Evolutionary conservation across 2,329 filamentous ascomycete genomes (phyloP), one percentile per base, ranked within the genome.

Genomic region (Ceratocystis albifundus): DNA sequence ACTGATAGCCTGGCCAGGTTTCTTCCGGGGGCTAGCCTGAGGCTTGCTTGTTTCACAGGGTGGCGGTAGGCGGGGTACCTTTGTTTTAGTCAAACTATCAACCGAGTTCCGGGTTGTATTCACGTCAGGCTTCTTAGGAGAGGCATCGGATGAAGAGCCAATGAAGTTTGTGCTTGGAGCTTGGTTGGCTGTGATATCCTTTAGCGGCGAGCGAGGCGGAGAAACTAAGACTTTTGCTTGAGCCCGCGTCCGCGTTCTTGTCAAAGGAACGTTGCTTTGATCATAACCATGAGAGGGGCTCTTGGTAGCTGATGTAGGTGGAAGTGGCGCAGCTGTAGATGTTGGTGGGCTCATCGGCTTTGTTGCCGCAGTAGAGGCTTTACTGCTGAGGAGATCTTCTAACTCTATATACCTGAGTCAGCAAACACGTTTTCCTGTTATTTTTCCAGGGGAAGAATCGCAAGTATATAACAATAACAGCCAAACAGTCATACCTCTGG

Each of bases 401-500:
- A 64, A 32, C 45, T 64, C 62, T 64, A n/a, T 64, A n/a, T 53
- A 41, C 25, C 28, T n/a, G 22, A 30, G 5, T n/a, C 12, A 63
- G 46, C 17, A 20, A 32, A 17, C n/a, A 36, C 4, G 4, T 1
- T 12, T 59, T 4, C 28, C 3, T 10, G 1, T 15, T 4, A 1
- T 8, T 7, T 7, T 32, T 32, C 28, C 5, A 32, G n/a, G 8
- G 1, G 7, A 3, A 36, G 4, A 17, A 22, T 25, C 30, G 1
- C 2, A n/a, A 59, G 45, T n/a, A 22, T 30, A 41, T 17, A n/a
- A n/a, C n/a, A n/a, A n/a, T n/a, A 53, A 28, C 22, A 61, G 44
- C n/a, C n/a, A n/a, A n/a, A 63, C 61, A 7, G 12, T 12, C 30
- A 28, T 65, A 65, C 66, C 66, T 28, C 28, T 46, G 10, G 62